phyloP scores from a whole-genome alignment of 768 basidiomycete genomes.

The Suillus subalutaceus region DNA sequence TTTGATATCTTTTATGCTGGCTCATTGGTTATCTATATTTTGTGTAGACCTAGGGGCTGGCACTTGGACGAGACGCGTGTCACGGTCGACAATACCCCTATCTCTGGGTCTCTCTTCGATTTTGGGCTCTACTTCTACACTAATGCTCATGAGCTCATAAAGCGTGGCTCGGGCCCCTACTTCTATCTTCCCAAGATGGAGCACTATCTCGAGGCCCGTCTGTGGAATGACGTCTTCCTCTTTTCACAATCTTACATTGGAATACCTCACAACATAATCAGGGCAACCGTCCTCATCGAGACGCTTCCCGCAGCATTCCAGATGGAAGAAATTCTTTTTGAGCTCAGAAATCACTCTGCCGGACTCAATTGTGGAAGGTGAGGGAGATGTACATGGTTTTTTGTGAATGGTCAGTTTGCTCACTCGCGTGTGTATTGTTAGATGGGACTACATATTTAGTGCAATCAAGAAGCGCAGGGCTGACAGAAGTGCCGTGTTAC shows the following conservation, averaged over 20 bases:
- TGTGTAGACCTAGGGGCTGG: conserved; percentile 90
- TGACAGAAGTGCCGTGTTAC: conserved; percentile 84
- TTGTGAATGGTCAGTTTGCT: conserved; percentile 7
- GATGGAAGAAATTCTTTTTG: conserved; percentile 99
- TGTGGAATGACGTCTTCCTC: conserved; percentile 98
- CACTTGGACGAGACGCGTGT: conserved; percentile 95
- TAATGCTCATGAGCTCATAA: conserved; percentile 92
- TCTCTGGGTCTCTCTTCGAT: conserved; percentile 95
- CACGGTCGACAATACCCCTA: conserved; percentile 82
- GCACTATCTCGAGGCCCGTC: conserved; percentile 93
- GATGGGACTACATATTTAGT: conserved; percentile 96
- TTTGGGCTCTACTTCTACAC: conserved; percentile 98
- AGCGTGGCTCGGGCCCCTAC: conserved; percentile 88
- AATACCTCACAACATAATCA: conserved; percentile 84
- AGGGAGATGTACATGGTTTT: conserved; percentile 19
- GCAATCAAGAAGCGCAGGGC: conserved; percentile 98
- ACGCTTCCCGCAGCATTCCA: conserved; percentile 99
- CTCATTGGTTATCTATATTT: conserved; percentile 5
- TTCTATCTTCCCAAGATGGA: conserved; percentile 99
- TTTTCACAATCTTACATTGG: conserved; percentile 91
- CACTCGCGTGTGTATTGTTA: conserved; percentile 34
- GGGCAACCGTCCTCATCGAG: conserved; percentile 95
- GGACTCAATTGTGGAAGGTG: conserved; percentile 96
- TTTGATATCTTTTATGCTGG: conserved; percentile 20
- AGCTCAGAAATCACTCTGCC: conserved; percentile 91